A percentile compares a stretch with the other conserved stretches of the same genome.
Evolutionary conservation across 257 asterid genomes (phyloP).

Genomic region (Capsicum baccatum): DNA sequence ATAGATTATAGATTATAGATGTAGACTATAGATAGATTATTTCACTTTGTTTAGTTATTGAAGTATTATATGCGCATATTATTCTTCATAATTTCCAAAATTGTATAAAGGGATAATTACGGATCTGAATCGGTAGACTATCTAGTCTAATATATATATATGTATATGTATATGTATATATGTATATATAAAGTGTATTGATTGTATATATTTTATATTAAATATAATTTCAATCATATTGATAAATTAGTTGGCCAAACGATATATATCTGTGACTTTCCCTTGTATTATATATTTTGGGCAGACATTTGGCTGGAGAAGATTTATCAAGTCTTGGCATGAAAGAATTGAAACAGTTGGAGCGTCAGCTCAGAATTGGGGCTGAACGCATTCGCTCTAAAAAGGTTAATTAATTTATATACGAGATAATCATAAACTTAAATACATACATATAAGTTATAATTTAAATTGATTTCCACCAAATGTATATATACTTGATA

Average conservation of each 20-base stretch:
- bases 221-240: background rate
- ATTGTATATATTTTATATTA: background rate
- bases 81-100: too few relatives aligned
- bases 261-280: background rate
- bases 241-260: background rate
- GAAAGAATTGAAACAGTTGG: slow-evolving; percentile 66
- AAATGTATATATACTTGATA: background rate
- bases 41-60: too few relatives aligned
- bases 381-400: slow-evolving; percentile 66
- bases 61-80: too few relatives aligned
- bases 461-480: background rate
- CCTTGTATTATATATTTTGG: slow-evolving; percentile 16
- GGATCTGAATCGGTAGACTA: too few relatives aligned
- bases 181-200: background rate
- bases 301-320: slow-evolving; percentile 63
- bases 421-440: background rate
- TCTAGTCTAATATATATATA: too few relatives aligned
- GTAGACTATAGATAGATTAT: too few relatives aligned
- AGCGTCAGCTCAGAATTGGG: slow-evolving; percentile 60
- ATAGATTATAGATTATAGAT: too few relatives aligned
- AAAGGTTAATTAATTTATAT: slow-evolving; percentile 40
- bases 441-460: too few relatives aligned
- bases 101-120: too few relatives aligned
- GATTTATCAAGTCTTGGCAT: slow-evolving; percentile 53
- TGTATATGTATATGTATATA: too few relatives aligned